Percentiles rank a stretch among this genome's conserved stretches.
These are phyloP conservation scores for Colletotrichum noveboracense DNA, from an alignment of 2,329 filamentous ascomycete species.

Conservation along the genomic window DNA sequence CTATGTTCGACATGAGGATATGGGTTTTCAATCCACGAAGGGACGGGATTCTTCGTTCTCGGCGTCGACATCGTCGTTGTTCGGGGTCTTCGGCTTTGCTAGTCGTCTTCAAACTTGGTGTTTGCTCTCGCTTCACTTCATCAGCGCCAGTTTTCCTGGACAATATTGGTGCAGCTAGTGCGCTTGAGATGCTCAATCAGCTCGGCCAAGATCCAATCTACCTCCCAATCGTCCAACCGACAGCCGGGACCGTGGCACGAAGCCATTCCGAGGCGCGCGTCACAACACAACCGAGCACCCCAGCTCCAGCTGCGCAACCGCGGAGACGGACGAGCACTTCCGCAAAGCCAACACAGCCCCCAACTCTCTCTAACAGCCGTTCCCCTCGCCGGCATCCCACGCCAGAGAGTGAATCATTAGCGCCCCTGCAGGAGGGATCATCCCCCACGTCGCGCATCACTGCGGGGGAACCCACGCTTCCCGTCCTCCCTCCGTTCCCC, in stretches of 20 bases:
- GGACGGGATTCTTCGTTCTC: slow-evolving; percentile 31
- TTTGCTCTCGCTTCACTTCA: neutral
- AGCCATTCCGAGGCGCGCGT: neutral
- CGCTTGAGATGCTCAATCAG: neutral
- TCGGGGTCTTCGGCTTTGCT: neutral
- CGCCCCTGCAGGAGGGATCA: neutral
- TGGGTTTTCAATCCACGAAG: slow-evolving; percentile 35
- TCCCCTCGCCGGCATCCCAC: neutral
- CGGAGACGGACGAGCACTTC: neutral
- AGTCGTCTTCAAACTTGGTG: neutral
- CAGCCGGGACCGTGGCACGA: neutral
- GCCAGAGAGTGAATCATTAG: neutral
- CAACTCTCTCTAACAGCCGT: neutral
- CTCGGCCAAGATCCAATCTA: neutral
- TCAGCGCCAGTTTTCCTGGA: neutral
- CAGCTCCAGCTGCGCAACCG: neutral
- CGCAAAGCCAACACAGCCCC: neutral
- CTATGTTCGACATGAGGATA: slow-evolving; percentile 36
- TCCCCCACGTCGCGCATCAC: neutral
- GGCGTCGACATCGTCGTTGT: slow-evolving; percentile 24
- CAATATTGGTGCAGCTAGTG: no score
- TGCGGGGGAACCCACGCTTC: neutral
- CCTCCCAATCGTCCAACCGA: neutral
- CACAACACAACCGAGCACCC: neutral
- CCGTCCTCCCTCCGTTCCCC: neutral